phyloP scores from a whole-genome alignment of 306 rosid genomes.

The Lathyrus aphaca region DNA sequence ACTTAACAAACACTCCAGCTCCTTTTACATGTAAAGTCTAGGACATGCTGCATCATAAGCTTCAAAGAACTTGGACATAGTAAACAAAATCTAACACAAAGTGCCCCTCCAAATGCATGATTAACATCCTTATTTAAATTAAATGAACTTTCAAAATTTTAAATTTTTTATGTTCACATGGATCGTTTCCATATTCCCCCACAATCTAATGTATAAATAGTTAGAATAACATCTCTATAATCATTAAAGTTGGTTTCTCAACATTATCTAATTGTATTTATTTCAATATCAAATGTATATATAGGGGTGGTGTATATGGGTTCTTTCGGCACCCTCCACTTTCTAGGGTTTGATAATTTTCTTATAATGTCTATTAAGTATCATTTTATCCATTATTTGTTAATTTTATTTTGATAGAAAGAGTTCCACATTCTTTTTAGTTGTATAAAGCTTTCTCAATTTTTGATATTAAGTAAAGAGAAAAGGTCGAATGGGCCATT shows the following conservation, averaged over 20 bases:
- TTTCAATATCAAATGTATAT: background rate
- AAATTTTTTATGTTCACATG: slow-evolving; percentile 6
- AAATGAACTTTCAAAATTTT: slow-evolving; percentile 11
- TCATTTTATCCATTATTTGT: background rate
- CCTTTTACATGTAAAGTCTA: slow-evolving; percentile 43
- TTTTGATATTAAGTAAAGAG: background rate
- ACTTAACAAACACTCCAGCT: slow-evolving; percentile 5
- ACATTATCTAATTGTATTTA: slow-evolving; percentile 27
- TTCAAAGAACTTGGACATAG: slow-evolving; percentile 8
- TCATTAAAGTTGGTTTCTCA: slow-evolving; percentile 33
- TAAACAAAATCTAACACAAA: slow-evolving; percentile 36
- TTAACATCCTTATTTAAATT: slow-evolving; percentile 34
- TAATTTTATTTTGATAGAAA: background rate
- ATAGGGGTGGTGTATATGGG: slow-evolving; percentile 1
- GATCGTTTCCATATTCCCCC: slow-evolving; percentile 29
- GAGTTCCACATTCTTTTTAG: background rate
- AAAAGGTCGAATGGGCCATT: background rate
- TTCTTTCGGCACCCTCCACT: slow-evolving; percentile 32
- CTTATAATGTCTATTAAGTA: background rate
- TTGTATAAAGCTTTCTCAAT: background rate
- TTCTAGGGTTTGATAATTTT: slow-evolving; percentile 13
- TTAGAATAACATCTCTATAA: slow-evolving; percentile 16
- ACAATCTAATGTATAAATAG: slow-evolving; percentile 9
- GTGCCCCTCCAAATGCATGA: slow-evolving; percentile 36
- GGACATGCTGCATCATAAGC: slow-evolving; percentile 42